These are phyloP conservation scores for Neofusicoccum kwambonambiense DNA, from an alignment of 2,329 filamentous ascomycete genomes.

Conservation along the genomic window DNA sequence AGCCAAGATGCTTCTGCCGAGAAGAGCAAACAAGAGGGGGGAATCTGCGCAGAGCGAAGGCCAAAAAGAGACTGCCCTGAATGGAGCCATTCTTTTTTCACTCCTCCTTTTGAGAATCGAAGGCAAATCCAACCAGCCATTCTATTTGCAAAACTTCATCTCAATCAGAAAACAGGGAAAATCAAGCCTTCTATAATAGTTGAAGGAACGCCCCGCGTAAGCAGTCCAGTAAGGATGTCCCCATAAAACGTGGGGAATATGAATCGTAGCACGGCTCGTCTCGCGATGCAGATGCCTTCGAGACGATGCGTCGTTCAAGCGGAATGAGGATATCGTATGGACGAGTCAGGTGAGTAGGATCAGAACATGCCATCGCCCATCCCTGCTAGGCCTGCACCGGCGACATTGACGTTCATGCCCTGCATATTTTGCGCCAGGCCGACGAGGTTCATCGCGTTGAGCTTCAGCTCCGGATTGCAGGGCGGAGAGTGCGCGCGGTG, in stretches of 20 bases:
- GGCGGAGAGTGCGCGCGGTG: slow-evolving; percentile 71
- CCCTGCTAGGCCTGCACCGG: slow-evolving; percentile 54
- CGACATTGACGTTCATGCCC: slow-evolving; percentile 50
- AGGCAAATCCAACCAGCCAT: slow-evolving; percentile 11
- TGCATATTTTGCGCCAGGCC: slow-evolving; percentile 40
- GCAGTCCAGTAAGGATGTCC: neutral
- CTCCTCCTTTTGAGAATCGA: neutral
- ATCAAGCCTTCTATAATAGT: slow-evolving; percentile 1
- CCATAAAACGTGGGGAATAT: slow-evolving; percentile 5
- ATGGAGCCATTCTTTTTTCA: neutral
- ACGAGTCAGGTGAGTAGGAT: slow-evolving; percentile 11
- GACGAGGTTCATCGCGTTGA: slow-evolving; percentile 40
- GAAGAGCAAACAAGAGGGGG: neutral
- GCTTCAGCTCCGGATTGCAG: slow-evolving; percentile 79
- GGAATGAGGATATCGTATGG: slow-evolving; percentile 4
- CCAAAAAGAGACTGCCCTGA: neutral
- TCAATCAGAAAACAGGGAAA: neutral
- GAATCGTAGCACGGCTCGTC: slow-evolving; percentile 8
- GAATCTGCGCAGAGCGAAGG: slow-evolving; percentile 6
- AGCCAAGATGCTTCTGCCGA: neutral
- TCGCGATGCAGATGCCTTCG: slow-evolving; percentile 7
- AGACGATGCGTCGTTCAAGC: neutral
- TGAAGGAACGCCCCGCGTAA: slow-evolving; percentile 1
- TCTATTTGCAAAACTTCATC: slow-evolving; percentile 10
- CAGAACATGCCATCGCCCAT: slow-evolving; percentile 54